A percentile compares a stretch with the other conserved stretches of the same genome.
phyloP scores from a whole-genome alignment of 306 rosid species.

The Acacia acuminata region DNA sequence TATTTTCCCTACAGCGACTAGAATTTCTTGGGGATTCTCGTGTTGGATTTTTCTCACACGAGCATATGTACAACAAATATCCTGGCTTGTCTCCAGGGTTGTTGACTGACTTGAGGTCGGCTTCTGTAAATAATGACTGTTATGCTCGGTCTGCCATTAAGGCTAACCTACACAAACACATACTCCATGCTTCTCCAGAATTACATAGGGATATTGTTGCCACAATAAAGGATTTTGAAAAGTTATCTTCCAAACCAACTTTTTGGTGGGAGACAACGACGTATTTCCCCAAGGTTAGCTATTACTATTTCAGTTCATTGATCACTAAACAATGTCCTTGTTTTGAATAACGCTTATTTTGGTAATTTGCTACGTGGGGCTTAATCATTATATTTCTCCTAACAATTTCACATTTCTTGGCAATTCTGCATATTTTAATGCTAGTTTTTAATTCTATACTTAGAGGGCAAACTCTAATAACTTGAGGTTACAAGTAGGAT shows the following conservation, averaged over 20 bases:
- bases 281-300: constrained; percentile 55
- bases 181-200: constrained; percentile 41
- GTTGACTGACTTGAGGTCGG: constrained; percentile 72
- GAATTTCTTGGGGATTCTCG: constrained; percentile 83
- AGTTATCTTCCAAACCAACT: constrained; percentile 41
- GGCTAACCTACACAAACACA: constrained; percentile 56
- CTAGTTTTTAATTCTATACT: not conserved
- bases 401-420: not conserved
- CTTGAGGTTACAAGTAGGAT: not conserved
- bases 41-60: constrained; percentile 61
- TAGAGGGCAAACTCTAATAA: too few species aligned
- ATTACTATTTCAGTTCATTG: not conserved
- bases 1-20: constrained; percentile 49
- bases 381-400: too few species aligned
- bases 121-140: constrained; percentile 66
- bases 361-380: not conserved
- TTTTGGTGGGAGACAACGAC: constrained; percentile 65
- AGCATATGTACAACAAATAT: constrained; percentile 51
- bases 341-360: not conserved
- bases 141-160: constrained; percentile 56
- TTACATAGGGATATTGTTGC: constrained; percentile 42
- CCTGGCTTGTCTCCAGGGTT: constrained; percentile 43
- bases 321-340: not conserved
- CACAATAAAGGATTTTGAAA: constrained; percentile 34
- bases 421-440: not conserved